Evolutionary conservation across 345 rosid species (phyloP), one percentile per base, ranked within the genome.

Genomic region (Eucalyptus curtisii): DNA sequence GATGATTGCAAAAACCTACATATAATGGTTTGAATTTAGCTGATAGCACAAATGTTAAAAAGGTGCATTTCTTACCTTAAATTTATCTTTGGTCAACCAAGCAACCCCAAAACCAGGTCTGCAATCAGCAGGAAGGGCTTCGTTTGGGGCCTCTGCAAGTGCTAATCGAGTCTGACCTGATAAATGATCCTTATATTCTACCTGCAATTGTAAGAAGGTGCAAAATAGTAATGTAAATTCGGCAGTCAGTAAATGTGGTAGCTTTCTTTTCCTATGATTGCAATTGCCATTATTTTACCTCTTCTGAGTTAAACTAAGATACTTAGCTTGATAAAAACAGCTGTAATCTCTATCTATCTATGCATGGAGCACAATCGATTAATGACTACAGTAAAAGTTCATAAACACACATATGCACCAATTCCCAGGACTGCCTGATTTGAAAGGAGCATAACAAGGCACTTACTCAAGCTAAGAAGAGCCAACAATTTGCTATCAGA

Each of bases 81-180:
- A 96, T 90, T 92, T 94, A 92, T 95, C 94, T 92, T 96, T 95
- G 88, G 98, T 92, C 90, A 94, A 89, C 95, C 95, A 94, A n/a
- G 95, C 97, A 89, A 90, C 92, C 59, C 95, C 95, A 88, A 97
- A 96, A 93, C 92, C 92, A 90, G 99, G 98, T 90, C 98, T 91
- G 89, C 99, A 96, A 91, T 94, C 89, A 80, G 92, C 91, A 88
- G 99, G 99, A 93, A 97, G 99, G 24, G 97, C 98, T 91, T 96
- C 97, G 64, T 92, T 90, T 22, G 99, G 99, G 91, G 99, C 96
- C 93, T 97, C 99, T 87, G 99, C 93, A 55, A 94, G 91, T 68
- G 98, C 97, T 88, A 94, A 49, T 89, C 48, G 91, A 37, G 89
- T 93, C 91, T 93, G 95, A 79, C 97, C 98, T 93, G 91, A 88